Conservation (phyloP, 495 filamentous ascomycete genomes). For the Aspergillus baeticus region DNA sequence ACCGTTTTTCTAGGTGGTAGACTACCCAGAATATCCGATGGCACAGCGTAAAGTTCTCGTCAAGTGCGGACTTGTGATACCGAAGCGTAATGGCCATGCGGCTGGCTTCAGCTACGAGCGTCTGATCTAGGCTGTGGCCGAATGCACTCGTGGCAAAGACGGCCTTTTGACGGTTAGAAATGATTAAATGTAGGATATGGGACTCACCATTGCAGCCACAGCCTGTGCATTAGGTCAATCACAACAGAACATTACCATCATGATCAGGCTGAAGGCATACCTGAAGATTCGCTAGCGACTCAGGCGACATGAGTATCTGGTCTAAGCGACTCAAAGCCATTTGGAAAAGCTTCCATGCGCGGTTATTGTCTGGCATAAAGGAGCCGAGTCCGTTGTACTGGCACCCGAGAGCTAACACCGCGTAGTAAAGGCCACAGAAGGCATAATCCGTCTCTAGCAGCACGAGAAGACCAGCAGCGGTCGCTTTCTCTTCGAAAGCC, state of each 20-base stretch:
- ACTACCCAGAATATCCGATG: conserved; percentile 32
- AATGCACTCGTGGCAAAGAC: conserved; percentile 23
- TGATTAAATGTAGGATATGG: neutral
- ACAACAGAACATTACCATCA: neutral
- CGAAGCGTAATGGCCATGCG: conserved; percentile 24
- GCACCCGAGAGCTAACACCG: conserved; percentile 31
- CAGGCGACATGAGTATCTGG: conserved; percentile 7
- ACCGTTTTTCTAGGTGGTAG: conserved; percentile 33
- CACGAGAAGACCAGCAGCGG: neutral
- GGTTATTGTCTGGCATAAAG: conserved; percentile 26
- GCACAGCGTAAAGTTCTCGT: conserved; percentile 7
- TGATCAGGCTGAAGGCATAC: conserved; percentile 2
- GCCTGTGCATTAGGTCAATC: conserved; percentile 8
- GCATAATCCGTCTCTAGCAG: neutral
- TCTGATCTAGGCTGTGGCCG: conserved; percentile 26
- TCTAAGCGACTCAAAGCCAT: conserved; percentile 15
- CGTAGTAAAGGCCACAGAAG: conserved; percentile 28
- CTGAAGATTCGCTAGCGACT: conserved; percentile 23
- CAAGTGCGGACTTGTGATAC: conserved; percentile 7
- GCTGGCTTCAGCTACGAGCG: conserved; percentile 24
- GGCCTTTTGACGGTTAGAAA: conserved; percentile 5
- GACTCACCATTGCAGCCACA: conserved; percentile 15
- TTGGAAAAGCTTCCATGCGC: conserved; percentile 27
- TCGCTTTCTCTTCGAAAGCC: conserved; percentile 1
- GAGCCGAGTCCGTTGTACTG: conserved; percentile 24